Evolutionary conservation across 495 filamentous ascomycete genomes (phyloP).

Genomic region (Acidomyces sp.): DNA sequence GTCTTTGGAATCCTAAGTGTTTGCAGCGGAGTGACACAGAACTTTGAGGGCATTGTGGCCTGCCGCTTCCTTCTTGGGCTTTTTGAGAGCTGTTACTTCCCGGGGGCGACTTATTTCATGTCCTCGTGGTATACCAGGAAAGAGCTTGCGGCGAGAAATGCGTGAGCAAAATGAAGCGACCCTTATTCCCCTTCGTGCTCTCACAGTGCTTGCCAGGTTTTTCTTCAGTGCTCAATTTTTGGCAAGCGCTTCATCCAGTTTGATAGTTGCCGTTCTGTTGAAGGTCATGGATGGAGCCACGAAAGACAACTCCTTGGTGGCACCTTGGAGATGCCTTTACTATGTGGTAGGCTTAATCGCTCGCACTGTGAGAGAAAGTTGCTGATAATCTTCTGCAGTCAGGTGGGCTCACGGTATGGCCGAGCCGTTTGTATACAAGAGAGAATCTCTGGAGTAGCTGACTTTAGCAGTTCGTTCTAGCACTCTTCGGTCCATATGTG

Average conservation of each 20-base stretch:
- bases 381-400: not conserved
- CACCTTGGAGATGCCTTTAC: not conserved
- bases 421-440: not conserved
- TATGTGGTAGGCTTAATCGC: not conserved
- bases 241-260: not conserved
- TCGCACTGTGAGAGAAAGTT: no score
- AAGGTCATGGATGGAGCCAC: not conserved
- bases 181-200: no score
- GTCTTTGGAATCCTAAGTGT: not conserved
- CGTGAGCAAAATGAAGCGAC: no score
- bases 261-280: not conserved
- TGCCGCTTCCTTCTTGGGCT: not conserved
- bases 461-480: not conserved
- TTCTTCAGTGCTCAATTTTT: not conserved
- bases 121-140: not conserved
- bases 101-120: not conserved
- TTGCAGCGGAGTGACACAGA: not conserved
- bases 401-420: not conserved
- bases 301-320: not conserved
- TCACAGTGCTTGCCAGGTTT: no score
- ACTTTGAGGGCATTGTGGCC: not conserved
- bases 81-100: not conserved
- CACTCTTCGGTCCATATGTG: not conserved
- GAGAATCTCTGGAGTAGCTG: not conserved
- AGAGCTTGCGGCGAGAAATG: not conserved